phyloP scores from a whole-genome alignment of 495 filamentous ascomycete species.

The Daldinia bambusicola region DNA sequence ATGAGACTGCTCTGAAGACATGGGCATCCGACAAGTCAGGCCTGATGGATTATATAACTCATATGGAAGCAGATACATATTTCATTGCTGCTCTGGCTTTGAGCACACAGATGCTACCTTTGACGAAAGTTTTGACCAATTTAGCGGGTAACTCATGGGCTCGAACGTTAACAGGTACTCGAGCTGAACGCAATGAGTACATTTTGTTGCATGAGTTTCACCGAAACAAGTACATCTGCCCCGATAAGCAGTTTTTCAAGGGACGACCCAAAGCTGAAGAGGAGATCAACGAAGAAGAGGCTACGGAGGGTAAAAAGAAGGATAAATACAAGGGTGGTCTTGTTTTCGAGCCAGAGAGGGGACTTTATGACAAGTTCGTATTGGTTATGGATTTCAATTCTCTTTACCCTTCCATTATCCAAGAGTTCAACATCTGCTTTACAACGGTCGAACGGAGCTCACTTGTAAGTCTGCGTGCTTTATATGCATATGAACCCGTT shows the following conservation, averaged over 20 bases:
- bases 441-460: conserved; percentile 87
- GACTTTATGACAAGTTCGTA: conserved; percentile 95
- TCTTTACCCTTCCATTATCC: conserved; percentile 97
- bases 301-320: conserved; percentile 84
- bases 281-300: conserved; percentile 70
- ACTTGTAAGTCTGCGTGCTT: conserved; percentile 56
- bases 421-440: conserved; percentile 99
- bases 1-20: conserved; percentile 83
- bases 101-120: conserved; percentile 87
- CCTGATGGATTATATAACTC: conserved; percentile 89
- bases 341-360: conserved; percentile 97
- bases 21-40: conserved; percentile 88
- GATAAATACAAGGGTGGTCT: conserved; percentile 99
- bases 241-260: conserved; percentile 84
- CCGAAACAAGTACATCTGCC: conserved; percentile 95
- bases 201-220: conserved; percentile 98
- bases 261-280: conserved; percentile 73
- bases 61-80: conserved; percentile 94
- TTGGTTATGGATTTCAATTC: conserved; percentile 99
- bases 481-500: conserved; percentile 1
- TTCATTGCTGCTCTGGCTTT: conserved; percentile 92
- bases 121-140: conserved; percentile 95
- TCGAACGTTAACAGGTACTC: conserved; percentile 90
- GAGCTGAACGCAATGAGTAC: conserved; percentile 98
- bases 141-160: conserved; percentile 99